A percentile compares a stretch with the other conserved stretches of the same genome.
Evolutionary conservation across 352 stramenopile genomes (phyloP).

Genomic region (Pythium graminicola): DNA sequence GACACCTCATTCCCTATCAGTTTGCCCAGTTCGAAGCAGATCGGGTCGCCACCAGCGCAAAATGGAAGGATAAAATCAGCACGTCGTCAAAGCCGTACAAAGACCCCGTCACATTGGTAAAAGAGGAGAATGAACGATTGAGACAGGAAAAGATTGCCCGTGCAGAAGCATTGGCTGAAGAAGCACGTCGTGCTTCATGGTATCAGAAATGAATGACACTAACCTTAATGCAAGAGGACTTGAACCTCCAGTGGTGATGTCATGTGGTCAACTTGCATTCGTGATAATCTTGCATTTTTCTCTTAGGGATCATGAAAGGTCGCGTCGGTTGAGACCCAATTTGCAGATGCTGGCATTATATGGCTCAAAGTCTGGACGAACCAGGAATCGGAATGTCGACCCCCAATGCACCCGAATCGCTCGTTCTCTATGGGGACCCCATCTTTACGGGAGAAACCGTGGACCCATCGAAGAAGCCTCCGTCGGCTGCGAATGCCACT

Average conservation of each 20-base stretch:
- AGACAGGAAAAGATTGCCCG: conserved; percentile 40
- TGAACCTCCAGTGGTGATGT: neutral
- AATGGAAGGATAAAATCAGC: conserved; percentile 42
- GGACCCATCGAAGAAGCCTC: conserved; percentile 45
- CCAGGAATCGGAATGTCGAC: conserved; percentile 32
- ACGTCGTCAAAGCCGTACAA: conserved; percentile 36
- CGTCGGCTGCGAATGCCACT: conserved; percentile 16
- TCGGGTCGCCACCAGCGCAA: conserved; percentile 32
- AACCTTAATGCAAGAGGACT: neutral
- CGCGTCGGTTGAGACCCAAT: conserved; percentile 23
- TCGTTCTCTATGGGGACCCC: conserved; percentile 85
- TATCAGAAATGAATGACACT: conserved; percentile 6
- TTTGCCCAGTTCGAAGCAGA: conserved; percentile 20
- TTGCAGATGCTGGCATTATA: neutral
- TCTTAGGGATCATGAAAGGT: conserved; percentile 25
- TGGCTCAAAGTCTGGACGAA: neutral
- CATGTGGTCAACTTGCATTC: neutral
- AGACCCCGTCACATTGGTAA: conserved; percentile 43
- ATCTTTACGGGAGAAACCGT: conserved; percentile 86
- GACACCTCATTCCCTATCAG: neutral
- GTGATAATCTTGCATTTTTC: neutral
- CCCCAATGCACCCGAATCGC: conserved; percentile 70
- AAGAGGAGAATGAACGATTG: conserved; percentile 38
- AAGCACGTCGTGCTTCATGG: conserved; percentile 11
- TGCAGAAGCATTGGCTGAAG: conserved; percentile 12